Evolutionary conservation across 2,329 filamentous ascomycete genomes (phyloP), one percentile per base, ranked within the genome.

Genomic region (Trichoderma breve): DNA sequence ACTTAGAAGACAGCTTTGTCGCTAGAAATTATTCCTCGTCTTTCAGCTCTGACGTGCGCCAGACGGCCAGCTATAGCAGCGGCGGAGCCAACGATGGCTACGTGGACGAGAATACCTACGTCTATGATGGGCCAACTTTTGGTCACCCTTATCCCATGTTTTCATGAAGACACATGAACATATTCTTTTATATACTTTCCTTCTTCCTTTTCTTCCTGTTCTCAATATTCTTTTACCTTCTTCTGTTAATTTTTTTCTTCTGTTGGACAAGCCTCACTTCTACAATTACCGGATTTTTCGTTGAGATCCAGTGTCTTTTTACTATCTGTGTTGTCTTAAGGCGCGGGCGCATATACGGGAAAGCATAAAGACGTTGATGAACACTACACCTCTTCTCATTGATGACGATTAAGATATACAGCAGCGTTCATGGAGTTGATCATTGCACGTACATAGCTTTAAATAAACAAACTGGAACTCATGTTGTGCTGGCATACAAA

Each of bases 51-150:
- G 74, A 55, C 5, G 21, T 76, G 14, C 72, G 75, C 14, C 81
- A 81, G 47, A 73, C 77, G 12, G 60, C 75, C n/a, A 80, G 78
- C 71, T 82, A 82, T 53, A 77, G 78, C 47, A 80, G 78, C 66
- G 80, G 75, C 61, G 78, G 76, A 30, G 78, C 75, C 34, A 80
- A 83, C 21, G 81, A 83, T 30, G 73, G 75, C 21, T 80, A 78
- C 71, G 78, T 77, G 71, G 80, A 82, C 3, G 78, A 80, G 36
- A 63, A 68, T 6, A 71, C 74, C 8, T 80, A 79, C 34, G n/a
- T 76, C 11, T 81, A 80, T 18, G 47, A 72, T 18, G 30, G 57
- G 24, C 55, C 64, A 3, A 21, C 34, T 18, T 55, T 69, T 30
- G 47, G 57, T 6, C 64, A 72, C n/a, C 43, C 71, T 7, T 72